Evolutionary conservation across 2,329 filamentous ascomycete species (phyloP), one percentile per base, ranked within the genome.

Genomic region (Phoma sp.): DNA sequence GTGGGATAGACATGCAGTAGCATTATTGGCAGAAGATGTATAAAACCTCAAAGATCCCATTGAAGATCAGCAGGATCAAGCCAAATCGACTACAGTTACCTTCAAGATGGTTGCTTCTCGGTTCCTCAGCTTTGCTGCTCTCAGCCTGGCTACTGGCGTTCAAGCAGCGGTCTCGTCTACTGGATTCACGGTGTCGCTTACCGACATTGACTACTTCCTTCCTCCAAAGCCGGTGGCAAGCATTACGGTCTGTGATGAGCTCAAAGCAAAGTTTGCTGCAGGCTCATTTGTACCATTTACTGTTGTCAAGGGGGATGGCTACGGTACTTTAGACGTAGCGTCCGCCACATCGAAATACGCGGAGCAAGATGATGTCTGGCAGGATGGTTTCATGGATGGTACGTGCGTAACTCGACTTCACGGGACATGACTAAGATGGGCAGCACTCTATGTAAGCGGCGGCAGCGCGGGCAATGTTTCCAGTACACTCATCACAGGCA

Each of bases 321-420:
- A 65, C 46, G 60, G 58, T 10, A 47, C 40, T 14, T 7, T 56
- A 2, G 52, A 62, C 37, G 53, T 77, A 7, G 50, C 54, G 36
- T 49, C 64, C 8, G 30, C 58, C 0, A 59, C 71, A 14, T 57
- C 68, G 8, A 63, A 61, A 3, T 78, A 72, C 55, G 59, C 65
- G 4, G 50, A 66, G 11, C 46, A 54, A 24, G 77, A 79, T 50
- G 77, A 79, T 66, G 77, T 79, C 7, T 79, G 75, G 59, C 70
- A 75, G 29, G 58, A 65, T 36, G 75, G 70, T 7, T 79, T 79
- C 44, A 64, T 75, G 7, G 68, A 74, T 54, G 66, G 70, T 71
- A 52, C 7, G 58, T 55, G 11, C 13, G 11, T 1, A 24, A 5
- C 4, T 6, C 30, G n/a, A 25, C 9, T 23, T 11, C n/a, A 13